These are phyloP conservation scores for Penstemon newberryi DNA, from an alignment of 257 asterid species.

Conservation along the genomic window DNA sequence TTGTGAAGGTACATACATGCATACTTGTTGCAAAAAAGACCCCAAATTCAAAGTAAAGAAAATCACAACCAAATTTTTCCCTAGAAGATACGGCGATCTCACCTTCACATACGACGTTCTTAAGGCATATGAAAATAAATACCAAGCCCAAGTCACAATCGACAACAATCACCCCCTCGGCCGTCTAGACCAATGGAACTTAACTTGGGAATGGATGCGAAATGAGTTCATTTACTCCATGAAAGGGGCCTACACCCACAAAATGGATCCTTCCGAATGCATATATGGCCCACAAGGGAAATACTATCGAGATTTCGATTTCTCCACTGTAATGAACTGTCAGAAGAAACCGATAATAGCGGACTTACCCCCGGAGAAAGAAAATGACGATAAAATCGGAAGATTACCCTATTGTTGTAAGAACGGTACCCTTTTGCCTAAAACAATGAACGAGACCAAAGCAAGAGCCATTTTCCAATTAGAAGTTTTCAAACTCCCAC, in stretches of 20 bases:
- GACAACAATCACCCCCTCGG: conserved; percentile 84
- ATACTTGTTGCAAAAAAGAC: conserved; percentile 74
- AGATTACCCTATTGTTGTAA: conserved; percentile 76
- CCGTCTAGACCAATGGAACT: conserved; percentile 91
- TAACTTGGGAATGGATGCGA: conserved; percentile 97
- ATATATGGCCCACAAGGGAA: conserved; percentile 87
- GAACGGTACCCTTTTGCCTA: conserved; percentile 65
- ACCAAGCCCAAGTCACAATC: conserved; percentile 78
- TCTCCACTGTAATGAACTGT: conserved; percentile 70
- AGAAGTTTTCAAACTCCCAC: conserved; percentile 85
- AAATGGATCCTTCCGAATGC: conserved; percentile 70
- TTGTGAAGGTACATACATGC: conserved; percentile 57
- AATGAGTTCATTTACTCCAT: conserved; percentile 82
- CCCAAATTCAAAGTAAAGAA: conserved; percentile 63
- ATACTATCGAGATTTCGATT: conserved; percentile 70
- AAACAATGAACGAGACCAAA: conserved; percentile 67
- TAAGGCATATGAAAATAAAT: conserved; percentile 56
- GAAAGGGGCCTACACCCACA: conserved; percentile 79
- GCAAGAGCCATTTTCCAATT: conserved; percentile 73
- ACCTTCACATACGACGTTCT: conserved; percentile 73
- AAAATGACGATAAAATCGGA: conserved; percentile 72
- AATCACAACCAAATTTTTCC: conserved; percentile 45
- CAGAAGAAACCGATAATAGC: conserved; percentile 64
- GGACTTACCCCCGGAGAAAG: conserved; percentile 65
- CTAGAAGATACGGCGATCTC: conserved; percentile 65